A percentile compares a stretch with the other conserved stretches of the same genome.
Evolutionary conservation across 1,139 yeast genomes (phyloP).

Genomic region (Pichia sp.): DNA sequence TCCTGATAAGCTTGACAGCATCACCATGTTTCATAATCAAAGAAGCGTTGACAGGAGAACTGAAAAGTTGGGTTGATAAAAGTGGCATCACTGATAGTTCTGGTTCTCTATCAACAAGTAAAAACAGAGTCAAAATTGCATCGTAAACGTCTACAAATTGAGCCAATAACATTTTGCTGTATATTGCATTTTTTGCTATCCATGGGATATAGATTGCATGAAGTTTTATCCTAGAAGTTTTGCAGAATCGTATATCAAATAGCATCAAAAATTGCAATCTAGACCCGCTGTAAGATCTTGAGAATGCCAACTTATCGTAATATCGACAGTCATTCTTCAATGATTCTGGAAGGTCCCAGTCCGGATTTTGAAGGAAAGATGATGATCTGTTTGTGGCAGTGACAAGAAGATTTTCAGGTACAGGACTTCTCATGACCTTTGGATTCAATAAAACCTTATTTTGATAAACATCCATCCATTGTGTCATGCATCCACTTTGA

Average conservation of each 20-base stretch:
- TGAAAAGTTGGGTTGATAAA: constrained; percentile 79
- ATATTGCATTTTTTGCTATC: constrained; percentile 57
- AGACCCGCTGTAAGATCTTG: constrained; percentile 46
- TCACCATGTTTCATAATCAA: constrained; percentile 65
- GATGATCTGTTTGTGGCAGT: not conserved
- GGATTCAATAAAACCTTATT: constrained; percentile 17
- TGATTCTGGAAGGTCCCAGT: constrained; percentile 38
- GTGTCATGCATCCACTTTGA: constrained; percentile 37
- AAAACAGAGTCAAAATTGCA: constrained; percentile 64
- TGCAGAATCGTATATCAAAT: constrained; percentile 71
- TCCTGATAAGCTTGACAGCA: constrained; percentile 56
- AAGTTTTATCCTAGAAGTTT: constrained; percentile 48
- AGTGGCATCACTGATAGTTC: constrained; percentile 70
- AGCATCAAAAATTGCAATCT: constrained; percentile 70
- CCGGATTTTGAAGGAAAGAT: no score
- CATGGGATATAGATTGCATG: constrained; percentile 67
- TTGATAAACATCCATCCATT: constrained; percentile 17
- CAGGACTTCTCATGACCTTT: constrained; percentile 6
- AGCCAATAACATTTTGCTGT: constrained; percentile 55
- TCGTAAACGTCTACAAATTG: constrained; percentile 85
- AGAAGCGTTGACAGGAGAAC: constrained; percentile 75
- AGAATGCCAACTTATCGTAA: constrained; percentile 21
- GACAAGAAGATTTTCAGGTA: no score
- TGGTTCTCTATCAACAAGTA: constrained; percentile 71
- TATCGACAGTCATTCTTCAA: constrained; percentile 42